Percentiles rank a stretch among this genome's conserved stretches.
These are phyloP conservation scores for Diplocarpon rosae DNA, from an alignment of 2,329 filamentous ascomycete genomes.

Conservation along the genomic window DNA sequence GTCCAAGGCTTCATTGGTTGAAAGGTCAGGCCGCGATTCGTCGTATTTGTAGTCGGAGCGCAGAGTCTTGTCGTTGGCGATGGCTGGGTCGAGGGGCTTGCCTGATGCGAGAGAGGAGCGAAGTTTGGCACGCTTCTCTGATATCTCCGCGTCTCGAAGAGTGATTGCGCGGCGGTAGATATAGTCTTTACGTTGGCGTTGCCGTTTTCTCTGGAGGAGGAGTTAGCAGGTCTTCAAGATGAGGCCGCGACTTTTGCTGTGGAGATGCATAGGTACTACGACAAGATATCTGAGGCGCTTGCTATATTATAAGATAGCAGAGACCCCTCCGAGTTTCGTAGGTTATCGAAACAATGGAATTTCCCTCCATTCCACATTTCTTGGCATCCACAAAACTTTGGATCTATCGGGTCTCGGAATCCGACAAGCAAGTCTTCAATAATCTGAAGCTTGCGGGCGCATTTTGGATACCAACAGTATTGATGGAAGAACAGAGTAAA, in stretches of 20 bases:
- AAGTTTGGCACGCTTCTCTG: constrained; percentile 79
- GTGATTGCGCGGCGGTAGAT: constrained; percentile 83
- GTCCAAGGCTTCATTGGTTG: constrained; percentile 56
- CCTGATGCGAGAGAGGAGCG: constrained; percentile 80
- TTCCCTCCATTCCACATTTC: no score
- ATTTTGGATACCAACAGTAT: no score
- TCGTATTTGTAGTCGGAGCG: constrained; percentile 90
- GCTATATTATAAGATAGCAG: no score
- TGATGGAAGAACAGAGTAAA: not conserved
- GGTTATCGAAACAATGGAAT: no score
- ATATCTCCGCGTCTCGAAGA: constrained; percentile 82
- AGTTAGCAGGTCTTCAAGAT: constrained; percentile 10
- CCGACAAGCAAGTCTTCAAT: no score
- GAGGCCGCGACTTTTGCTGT: not conserved
- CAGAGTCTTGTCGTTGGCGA: constrained; percentile 77
- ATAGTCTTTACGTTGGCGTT: constrained; percentile 72
- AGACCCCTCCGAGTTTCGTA: no score
- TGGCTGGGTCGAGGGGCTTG: constrained; percentile 68
- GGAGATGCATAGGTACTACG: not conserved
- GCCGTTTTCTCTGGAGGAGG: constrained; percentile 50
- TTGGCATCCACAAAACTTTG: no score
- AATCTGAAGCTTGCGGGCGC: no score
- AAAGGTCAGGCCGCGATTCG: constrained; percentile 62
- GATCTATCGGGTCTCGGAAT: no score
- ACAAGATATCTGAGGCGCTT: not conserved